phyloP scores from a whole-genome alignment of 257 asterid species.

The Scutellaria baicalensis region DNA sequence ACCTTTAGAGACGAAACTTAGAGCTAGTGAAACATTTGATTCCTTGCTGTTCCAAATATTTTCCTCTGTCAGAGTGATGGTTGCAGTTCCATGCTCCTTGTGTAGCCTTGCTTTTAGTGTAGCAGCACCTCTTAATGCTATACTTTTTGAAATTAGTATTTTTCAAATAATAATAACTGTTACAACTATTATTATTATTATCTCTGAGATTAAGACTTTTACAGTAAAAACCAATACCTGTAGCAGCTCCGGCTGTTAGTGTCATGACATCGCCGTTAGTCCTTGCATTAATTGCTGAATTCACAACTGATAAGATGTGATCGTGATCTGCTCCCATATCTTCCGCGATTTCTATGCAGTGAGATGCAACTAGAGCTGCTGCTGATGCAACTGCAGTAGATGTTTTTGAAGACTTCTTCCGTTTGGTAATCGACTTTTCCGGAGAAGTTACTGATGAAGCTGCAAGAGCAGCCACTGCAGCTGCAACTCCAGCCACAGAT shows the following conservation, averaged over 20 bases:
- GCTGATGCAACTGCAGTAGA: constrained; percentile 71
- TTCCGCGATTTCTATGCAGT: constrained; percentile 89
- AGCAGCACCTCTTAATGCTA: constrained; percentile 84
- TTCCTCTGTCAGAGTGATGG: constrained; percentile 41
- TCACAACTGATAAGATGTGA: constrained; percentile 54
- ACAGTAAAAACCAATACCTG: constrained; percentile 36
- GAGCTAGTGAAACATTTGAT: constrained; percentile 32
- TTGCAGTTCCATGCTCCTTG: constrained; percentile 42
- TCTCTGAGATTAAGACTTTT: neutral
- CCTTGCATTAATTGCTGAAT: constrained; percentile 65
- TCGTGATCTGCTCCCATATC: constrained; percentile 79
- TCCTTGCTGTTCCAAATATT: constrained; percentile 38
- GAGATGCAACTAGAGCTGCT: constrained; percentile 90
- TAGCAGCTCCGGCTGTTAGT: constrained; percentile 87
- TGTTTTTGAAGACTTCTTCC: constrained; percentile 34
- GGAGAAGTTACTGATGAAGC: constrained; percentile 48
- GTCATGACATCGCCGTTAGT: constrained; percentile 83
- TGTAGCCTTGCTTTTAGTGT: constrained; percentile 58
- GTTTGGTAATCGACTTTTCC: constrained; percentile 25
- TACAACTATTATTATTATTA: neutral
- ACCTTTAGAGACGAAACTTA: constrained; percentile 55
- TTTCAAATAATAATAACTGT: neutral
- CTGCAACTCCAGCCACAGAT: constrained; percentile 80
- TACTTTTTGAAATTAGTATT: neutral
- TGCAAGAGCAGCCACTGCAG: constrained; percentile 80